Evolutionary conservation across 495 filamentous ascomycete genomes (phyloP).

Genomic region (Monascus purpureus): DNA sequence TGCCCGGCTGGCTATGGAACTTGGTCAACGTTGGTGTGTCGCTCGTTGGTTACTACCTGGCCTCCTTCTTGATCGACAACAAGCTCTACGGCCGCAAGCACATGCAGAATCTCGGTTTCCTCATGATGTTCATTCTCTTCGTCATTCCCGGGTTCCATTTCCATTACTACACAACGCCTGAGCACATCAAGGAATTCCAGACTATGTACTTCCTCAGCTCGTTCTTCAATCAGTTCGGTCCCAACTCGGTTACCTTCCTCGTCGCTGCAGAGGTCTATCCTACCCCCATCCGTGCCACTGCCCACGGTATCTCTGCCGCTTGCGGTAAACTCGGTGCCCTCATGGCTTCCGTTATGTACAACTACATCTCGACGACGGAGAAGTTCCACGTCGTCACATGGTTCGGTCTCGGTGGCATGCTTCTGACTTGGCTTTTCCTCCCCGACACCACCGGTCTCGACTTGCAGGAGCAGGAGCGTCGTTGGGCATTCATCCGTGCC

Average conservation of each 20-base stretch:
- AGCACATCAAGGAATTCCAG: constrained; percentile 66
- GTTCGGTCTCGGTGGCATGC: constrained; percentile 73
- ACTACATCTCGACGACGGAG: constrained; percentile 63
- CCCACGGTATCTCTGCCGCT: constrained; percentile 80
- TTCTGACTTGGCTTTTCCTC: constrained; percentile 67
- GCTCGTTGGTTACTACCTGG: constrained; percentile 73
- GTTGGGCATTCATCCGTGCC: constrained; percentile 65
- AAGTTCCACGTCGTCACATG: constrained; percentile 85
- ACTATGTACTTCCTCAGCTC: constrained; percentile 84
- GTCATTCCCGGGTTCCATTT: constrained; percentile 73
- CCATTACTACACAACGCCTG: constrained; percentile 53
- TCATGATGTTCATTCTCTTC: constrained; percentile 77
- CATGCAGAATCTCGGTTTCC: constrained; percentile 86
- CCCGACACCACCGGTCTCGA: constrained; percentile 89
- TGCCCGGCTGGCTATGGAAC: constrained; percentile 83
- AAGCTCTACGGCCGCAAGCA: constrained; percentile 83
- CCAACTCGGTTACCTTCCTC: constrained; percentile 84
- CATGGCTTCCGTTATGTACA: constrained; percentile 69
- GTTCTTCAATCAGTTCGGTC: constrained; percentile 95
- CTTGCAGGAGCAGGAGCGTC: constrained; percentile 85
- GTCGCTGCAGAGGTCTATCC: constrained; percentile 86
- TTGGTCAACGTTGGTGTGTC: constrained; percentile 71
- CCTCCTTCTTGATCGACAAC: constrained; percentile 71
- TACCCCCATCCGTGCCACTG: constrained; percentile 76
- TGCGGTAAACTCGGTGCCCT: constrained; percentile 75